Conservation (phyloP, 129 eudicot species). For the Pittosporum tobira region DNA sequence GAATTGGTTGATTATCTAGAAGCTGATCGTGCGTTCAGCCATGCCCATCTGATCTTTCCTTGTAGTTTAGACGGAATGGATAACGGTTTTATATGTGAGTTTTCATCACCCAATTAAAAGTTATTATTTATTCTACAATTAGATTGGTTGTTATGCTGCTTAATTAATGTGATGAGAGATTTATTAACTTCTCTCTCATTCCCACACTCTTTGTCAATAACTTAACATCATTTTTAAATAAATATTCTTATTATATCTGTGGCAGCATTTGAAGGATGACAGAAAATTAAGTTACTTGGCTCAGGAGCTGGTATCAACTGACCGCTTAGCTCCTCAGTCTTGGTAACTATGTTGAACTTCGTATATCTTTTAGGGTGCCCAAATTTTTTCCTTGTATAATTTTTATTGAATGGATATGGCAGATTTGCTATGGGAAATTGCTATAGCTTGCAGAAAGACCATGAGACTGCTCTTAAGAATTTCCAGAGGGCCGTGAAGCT, state of each 20-base stretch:
- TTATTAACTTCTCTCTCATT: too few species aligned
- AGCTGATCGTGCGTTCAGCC: conserved; percentile 86
- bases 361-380: not conserved
- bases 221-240: too few species aligned
- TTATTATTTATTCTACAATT: not conserved
- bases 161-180: too few species aligned
- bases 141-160: not conserved
- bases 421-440: conserved; percentile 99
- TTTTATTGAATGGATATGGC: conserved; percentile 15
- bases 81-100: conserved; percentile 85
- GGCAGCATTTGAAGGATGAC: conserved; percentile 93
- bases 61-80: conserved; percentile 95
- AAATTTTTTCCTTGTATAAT: not conserved
- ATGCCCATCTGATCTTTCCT: conserved; percentile 76
- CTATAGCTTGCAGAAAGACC: conserved; percentile 99
- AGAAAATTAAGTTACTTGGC: conserved; percentile 96
- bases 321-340: conserved; percentile 94
- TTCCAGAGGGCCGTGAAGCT: conserved; percentile 90
- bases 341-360: conserved; percentile 40
- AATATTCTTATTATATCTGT: conserved; percentile 8
- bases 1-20: conserved; percentile 90
- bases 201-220: too few species aligned
- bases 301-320: conserved; percentile 94
- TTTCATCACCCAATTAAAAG: not conserved
- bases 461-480: conserved; percentile 93